Evolutionary conservation across 2,329 filamentous ascomycete species (phyloP), one percentile per base, ranked within the genome.

Genomic region (Trichoderma sp.): DNA sequence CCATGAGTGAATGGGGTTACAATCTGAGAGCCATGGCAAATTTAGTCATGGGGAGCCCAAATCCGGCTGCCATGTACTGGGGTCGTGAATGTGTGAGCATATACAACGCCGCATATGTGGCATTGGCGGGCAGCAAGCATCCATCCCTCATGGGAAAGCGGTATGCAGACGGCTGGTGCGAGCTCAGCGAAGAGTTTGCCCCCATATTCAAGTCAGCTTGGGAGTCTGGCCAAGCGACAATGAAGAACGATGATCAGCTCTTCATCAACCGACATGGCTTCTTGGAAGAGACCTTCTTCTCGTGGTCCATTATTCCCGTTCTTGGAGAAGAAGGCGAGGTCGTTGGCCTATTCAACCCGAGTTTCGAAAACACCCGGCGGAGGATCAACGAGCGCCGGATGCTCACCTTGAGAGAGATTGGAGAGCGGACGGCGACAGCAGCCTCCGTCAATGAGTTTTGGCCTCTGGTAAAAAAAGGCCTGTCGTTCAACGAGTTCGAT

Each of bases 161-260:
- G 68, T 94, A 93, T 73, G 80, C 81, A 53, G 84, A 89, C 13
- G 89, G 86, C 1, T 94, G 91, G 91, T 70, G 82, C 0, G 92
- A 94, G 75, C 90, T 94, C 6, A 94, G 91, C 90, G 81, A 87
- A 25, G 86, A 89, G 5, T 84, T 94, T 12, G 84, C 88, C 70
- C 88, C 88, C 2, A 84, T 91, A 0, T 92, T 95, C 70, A 81
- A 84, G 19, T 87, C 82, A 69, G 92, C 92, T 0, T 86, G 85
- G 76, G 78, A 85, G 45, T 90, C 88, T 5, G 92, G 92, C 0
- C 89, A 93, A 78, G 90, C 92, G 0, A 93, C 89, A 0, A 92
- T 94, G 90, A 94, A 93, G 76, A 89, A 94, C 71, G 92, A 95
- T 72, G 91, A 94, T 70, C 88, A 87, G 67, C 81, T 94, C 1